phyloP scores from a whole-genome alignment of 257 asterid species.

The Salvia rosmarinus region DNA sequence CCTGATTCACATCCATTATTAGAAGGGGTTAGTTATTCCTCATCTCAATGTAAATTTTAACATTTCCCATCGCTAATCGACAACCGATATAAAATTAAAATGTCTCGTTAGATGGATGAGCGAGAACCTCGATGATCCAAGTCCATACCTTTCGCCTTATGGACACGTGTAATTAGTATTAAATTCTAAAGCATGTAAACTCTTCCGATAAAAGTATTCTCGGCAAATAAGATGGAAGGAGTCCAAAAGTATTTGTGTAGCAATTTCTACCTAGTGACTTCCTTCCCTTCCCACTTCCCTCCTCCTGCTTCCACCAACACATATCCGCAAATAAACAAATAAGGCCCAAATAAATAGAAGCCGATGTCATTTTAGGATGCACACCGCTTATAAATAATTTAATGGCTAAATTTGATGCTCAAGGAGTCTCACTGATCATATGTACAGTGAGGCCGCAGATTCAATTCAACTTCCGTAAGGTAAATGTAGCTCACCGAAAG shows the following conservation, averaged over 20 bases:
- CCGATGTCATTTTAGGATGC: not conserved
- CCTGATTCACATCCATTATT: slow-evolving; percentile 77
- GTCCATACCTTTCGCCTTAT: slow-evolving; percentile 93
- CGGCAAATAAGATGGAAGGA: not conserved
- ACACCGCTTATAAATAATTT: not conserved
- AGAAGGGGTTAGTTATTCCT: slow-evolving; percentile 56
- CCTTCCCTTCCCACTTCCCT: slow-evolving; percentile 1
- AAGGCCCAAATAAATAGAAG: slow-evolving; percentile 14
- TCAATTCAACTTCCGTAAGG: slow-evolving; percentile 62
- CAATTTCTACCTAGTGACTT: slow-evolving; percentile 2
- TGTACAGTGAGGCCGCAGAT: slow-evolving; percentile 63
- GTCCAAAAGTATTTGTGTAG: not conserved
- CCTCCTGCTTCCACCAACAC: slow-evolving; percentile 26
- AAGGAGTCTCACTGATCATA: slow-evolving; percentile 15
- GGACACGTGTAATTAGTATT: slow-evolving; percentile 74
- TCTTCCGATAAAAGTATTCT: slow-evolving; percentile 17
- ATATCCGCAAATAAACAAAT: not conserved
- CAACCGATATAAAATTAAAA: slow-evolving; percentile 36
- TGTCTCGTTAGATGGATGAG: slow-evolving; percentile 62
- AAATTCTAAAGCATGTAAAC: not conserved
- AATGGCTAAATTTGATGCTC: slow-evolving; percentile 6
- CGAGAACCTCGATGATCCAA: slow-evolving; percentile 95
- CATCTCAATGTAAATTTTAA: slow-evolving; percentile 25
- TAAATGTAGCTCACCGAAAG: slow-evolving; percentile 50
- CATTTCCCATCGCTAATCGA: slow-evolving; percentile 27